Percentiles rank a stretch among this genome's conserved stretches.
phyloP scores from a whole-genome alignment of 1,284 basidiomycete genomes.

The Vanrija humicola region DNA sequence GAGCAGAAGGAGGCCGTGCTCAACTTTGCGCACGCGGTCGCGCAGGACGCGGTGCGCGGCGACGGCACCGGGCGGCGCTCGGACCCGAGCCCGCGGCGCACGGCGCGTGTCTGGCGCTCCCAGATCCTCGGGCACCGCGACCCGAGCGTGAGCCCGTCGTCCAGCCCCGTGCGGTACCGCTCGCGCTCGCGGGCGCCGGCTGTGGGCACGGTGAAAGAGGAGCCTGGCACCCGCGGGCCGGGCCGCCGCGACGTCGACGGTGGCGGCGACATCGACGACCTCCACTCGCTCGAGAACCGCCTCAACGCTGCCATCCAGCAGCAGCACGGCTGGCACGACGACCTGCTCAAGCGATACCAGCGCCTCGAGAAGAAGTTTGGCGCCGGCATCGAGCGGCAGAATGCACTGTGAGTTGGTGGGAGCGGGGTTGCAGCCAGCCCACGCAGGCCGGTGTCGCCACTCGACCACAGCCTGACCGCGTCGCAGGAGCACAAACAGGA shows the following conservation, averaged over 20 bases:
- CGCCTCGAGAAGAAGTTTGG: neutral
- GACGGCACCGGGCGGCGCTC: slow-evolving; percentile 4
- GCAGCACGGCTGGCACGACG: slow-evolving; percentile 11
- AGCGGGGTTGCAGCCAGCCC: neutral
- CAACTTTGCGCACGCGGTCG: slow-evolving; percentile 11
- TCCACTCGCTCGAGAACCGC: slow-evolving; percentile 4
- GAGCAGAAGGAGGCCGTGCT: slow-evolving; percentile 4
- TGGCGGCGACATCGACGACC: neutral
- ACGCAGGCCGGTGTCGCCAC: neutral
- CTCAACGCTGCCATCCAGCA: slow-evolving; percentile 3
- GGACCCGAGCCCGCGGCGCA: slow-evolving; percentile 14
- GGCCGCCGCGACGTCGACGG: slow-evolving; percentile 1
- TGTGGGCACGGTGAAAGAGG: slow-evolving; percentile 8
- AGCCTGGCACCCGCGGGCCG: neutral
- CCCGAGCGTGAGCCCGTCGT: slow-evolving; percentile 3
- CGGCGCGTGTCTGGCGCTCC: slow-evolving; percentile 13
- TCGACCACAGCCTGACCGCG: neutral
- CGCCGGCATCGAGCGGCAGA: neutral
- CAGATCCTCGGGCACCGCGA: slow-evolving; percentile 15
- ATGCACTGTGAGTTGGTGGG: neutral
- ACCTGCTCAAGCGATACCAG: neutral
- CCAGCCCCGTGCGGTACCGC: slow-evolving; percentile 8
- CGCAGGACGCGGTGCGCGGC: slow-evolving; percentile 3
- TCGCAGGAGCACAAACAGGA: slow-evolving; percentile 9
- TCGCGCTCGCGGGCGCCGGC: slow-evolving; percentile 11